Evolutionary conservation across 2,329 filamentous ascomycete species (phyloP), one percentile per base, ranked within the genome.

Genomic region (Nemania sp.): DNA sequence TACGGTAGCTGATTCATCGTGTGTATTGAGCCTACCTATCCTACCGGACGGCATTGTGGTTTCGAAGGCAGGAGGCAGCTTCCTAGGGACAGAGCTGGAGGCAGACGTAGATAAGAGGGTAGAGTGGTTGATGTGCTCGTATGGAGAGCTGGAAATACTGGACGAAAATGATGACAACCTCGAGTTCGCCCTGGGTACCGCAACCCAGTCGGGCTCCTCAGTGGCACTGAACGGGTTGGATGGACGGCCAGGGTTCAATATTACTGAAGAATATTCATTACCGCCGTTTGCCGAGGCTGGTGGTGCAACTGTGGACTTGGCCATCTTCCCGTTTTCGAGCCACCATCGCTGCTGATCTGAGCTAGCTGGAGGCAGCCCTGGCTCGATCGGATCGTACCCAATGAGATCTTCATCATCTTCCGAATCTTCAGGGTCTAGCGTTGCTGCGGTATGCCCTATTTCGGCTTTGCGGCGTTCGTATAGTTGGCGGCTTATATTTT

Each of bases 201-300:
- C 83, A 43, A 96, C 86, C 95, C 95, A 98, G 70, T 97, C 93
- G 10, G 89, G 85, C 73, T 96, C 91, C 34, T 88, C 82, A 1
- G 84, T 87, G 0, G 83, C 80, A 1, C 82, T 83, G 73, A 96
- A 98, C 0, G 95, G 95, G 69, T 98, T 98, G 0, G 90, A 86
- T 12, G 87, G 85, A 49, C 91, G 85, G 34, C 86, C 83, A 1
- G 89, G 86, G 72, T 97, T 97, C 20, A 91, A 82, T 2, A 87
- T 78, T 68, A 87, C 82, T 11, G 83, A 80, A 9, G 80, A 78
- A 53, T 66, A 63, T 56, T 69, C 68, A 40, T 82, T 81, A 2
- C 68, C 71, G 2, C 81, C 77, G 51, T 79, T 78, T 51, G 76
- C 72, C 7, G 77, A 74, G 42, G 74, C 78, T 0, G 92, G 90